Evolutionary conservation across 2,329 filamentous ascomycete species (phyloP).

Genomic region (Trichothecium roseum): DNA sequence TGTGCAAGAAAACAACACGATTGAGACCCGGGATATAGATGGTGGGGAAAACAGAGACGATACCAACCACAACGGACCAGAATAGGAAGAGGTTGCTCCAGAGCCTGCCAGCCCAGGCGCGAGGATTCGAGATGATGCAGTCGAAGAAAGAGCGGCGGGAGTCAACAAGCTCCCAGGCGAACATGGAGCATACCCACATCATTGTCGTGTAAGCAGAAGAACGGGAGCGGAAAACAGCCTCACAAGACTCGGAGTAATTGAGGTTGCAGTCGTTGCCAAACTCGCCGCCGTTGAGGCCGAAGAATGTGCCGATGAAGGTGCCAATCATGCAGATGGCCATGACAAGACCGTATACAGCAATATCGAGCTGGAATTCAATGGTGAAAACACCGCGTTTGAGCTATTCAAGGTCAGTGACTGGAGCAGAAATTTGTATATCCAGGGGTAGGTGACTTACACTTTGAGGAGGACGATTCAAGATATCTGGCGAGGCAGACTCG

Average conservation of each 20-base stretch:
- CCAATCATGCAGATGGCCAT: constrained; percentile 49
- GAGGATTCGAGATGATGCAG: constrained; percentile 36
- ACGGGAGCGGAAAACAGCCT: constrained; percentile 51
- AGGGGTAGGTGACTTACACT: constrained; percentile 25
- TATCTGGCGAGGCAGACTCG: constrained; percentile 55
- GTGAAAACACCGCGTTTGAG: constrained; percentile 50
- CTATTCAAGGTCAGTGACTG: constrained; percentile 7
- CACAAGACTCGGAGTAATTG: constrained; percentile 36
- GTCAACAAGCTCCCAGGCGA: constrained; percentile 60
- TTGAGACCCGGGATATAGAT: constrained; percentile 62
- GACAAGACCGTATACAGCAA: constrained; percentile 53
- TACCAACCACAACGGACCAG: constrained; percentile 39
- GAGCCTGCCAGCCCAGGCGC: constrained; percentile 42
- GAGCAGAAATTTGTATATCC: not conserved
- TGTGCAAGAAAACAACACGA: constrained; percentile 54
- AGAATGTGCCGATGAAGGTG: constrained; percentile 49
- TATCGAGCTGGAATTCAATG: constrained; percentile 51
- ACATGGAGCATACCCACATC: constrained; percentile 58
- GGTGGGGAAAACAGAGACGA: constrained; percentile 46
- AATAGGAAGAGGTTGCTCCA: constrained; percentile 46
- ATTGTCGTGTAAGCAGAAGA: constrained; percentile 57
- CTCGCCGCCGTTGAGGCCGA: constrained; percentile 40
- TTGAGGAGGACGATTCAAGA: constrained; percentile 56
- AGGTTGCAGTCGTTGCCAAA: constrained; percentile 50
- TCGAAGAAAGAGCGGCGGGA: constrained; percentile 57